phyloP scores from a whole-genome alignment of 768 basidiomycete species.

The Lentinus brumalis region DNA sequence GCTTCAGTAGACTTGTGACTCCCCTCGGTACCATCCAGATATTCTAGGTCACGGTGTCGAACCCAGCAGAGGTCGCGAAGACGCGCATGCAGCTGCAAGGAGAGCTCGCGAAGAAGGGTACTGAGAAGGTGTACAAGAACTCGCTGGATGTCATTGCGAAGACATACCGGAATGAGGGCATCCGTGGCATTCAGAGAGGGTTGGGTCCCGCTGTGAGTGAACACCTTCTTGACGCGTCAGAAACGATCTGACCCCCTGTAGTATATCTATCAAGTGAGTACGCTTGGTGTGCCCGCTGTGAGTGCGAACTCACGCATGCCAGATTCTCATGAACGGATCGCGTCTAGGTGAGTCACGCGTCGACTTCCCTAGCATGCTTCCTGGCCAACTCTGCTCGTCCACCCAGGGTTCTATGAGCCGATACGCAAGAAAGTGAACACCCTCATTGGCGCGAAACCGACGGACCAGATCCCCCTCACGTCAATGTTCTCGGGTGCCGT shows the following conservation, averaged over 20 bases:
- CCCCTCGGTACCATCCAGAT: background rate
- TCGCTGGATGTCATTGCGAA: constrained; percentile 86
- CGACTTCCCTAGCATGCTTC: background rate
- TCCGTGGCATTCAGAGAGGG: constrained; percentile 91
- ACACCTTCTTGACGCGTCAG: constrained; percentile 28
- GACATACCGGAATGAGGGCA: constrained; percentile 88
- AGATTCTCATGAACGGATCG: constrained; percentile 93
- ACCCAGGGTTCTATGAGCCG: constrained; percentile 94
- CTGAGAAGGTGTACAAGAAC: constrained; percentile 80
- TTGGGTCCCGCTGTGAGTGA: constrained; percentile 77
- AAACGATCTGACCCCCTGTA: constrained; percentile 31
- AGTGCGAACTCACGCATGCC: constrained; percentile 6
- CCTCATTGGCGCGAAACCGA: constrained; percentile 60
- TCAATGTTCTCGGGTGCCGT: constrained; percentile 85
- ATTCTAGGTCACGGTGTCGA: constrained; percentile 73
- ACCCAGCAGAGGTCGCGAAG: constrained; percentile 86
- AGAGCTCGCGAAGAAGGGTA: constrained; percentile 79
- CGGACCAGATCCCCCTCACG: constrained; percentile 71
- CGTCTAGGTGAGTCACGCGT: constrained; percentile 62
- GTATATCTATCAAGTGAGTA: constrained; percentile 89
- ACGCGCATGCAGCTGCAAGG: constrained; percentile 96
- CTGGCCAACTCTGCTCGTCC: background rate
- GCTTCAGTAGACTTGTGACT: constrained; percentile 6
- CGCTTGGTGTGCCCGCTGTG: background rate
- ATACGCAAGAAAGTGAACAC: constrained; percentile 73